phyloP scores from a whole-genome alignment of 2,329 filamentous ascomycete species.

The Dothistroma pini region DNA sequence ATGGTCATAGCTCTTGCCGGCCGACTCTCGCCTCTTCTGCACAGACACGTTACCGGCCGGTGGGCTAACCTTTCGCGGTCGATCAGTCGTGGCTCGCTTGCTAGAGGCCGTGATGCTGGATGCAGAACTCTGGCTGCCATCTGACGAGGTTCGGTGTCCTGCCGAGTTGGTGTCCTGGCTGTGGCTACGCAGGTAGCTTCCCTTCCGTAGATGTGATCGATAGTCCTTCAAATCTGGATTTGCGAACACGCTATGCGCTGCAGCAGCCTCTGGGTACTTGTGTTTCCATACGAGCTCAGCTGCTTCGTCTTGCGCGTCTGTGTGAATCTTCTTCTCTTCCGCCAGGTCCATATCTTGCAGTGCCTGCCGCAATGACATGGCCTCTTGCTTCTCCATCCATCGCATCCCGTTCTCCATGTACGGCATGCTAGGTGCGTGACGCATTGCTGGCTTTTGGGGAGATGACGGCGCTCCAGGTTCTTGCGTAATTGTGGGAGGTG shows the following conservation, averaged over 20 bases:
- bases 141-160: conserved; percentile 17
- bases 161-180: conserved; percentile 31
- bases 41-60: conserved; percentile 20
- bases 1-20: conserved; percentile 36
- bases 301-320: conserved; percentile 71
- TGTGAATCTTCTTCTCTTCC: conserved; percentile 61
- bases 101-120: conserved; percentile 9
- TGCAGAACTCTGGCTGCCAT: conserved; percentile 17
- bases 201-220: conserved; percentile 63
- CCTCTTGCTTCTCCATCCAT: conserved; percentile 80
- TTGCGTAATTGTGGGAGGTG: conserved; percentile 25
- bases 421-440: conserved; percentile 56
- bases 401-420: conserved; percentile 71
- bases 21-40: conserved; percentile 25
- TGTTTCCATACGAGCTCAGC: conserved; percentile 77
- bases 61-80: conserved; percentile 21
- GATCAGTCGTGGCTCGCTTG: conserved; percentile 17
- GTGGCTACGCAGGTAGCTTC: conserved; percentile 62
- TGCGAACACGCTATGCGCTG: conserved; percentile 32
- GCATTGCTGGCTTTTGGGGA: conserved; percentile 38
- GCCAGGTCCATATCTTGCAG: conserved; percentile 70
- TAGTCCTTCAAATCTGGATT: conserved; percentile 49
- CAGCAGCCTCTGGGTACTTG: conserved; percentile 62
- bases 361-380: conserved; percentile 63
- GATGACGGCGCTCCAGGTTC: conserved; percentile 40